A percentile compares a stretch with the other conserved stretches of the same genome.
These are phyloP conservation scores for Penicillium lividum DNA, from an alignment of 495 filamentous ascomycete species.

Conservation along the genomic window DNA sequence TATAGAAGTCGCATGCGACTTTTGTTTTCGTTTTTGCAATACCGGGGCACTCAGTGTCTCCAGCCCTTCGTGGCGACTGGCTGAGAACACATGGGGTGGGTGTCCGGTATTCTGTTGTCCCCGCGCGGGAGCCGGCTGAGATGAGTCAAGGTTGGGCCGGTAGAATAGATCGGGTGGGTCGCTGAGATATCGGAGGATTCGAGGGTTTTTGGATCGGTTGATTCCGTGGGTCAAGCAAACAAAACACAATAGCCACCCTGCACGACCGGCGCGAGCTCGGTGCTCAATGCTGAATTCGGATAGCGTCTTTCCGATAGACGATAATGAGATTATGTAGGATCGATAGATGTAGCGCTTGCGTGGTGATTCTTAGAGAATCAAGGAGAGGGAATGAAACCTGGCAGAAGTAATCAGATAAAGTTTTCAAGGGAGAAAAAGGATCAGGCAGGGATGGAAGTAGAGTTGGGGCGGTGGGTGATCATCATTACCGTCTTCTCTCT, in stretches of 20 bases:
- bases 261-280: conserved; percentile 29
- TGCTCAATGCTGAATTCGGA: conserved; percentile 6
- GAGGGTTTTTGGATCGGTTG: background rate
- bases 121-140: conserved; percentile 13
- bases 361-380: background rate
- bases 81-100: conserved; percentile 23
- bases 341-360: background rate
- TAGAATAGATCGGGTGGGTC: background rate
- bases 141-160: conserved; percentile 13
- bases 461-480: conserved; percentile 20
- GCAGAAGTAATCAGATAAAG: background rate
- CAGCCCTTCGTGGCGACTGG: conserved; percentile 11
- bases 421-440: conserved; percentile 12
- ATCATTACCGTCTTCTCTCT: conserved; percentile 3
- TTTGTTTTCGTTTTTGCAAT: background rate
- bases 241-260: conserved; percentile 20
- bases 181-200: background rate
- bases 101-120: conserved; percentile 3
- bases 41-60: conserved; percentile 19
- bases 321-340: conserved; percentile 1
- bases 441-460: conserved; percentile 22
- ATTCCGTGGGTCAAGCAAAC: conserved; percentile 1
- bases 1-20: conserved; percentile 18
- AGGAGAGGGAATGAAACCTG: conserved; percentile 3
- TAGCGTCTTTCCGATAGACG: conserved; percentile 9